These are phyloP conservation scores for Penicillium dipodomyicola DNA, from an alignment of 495 filamentous ascomycete species.

Conservation along the genomic window DNA sequence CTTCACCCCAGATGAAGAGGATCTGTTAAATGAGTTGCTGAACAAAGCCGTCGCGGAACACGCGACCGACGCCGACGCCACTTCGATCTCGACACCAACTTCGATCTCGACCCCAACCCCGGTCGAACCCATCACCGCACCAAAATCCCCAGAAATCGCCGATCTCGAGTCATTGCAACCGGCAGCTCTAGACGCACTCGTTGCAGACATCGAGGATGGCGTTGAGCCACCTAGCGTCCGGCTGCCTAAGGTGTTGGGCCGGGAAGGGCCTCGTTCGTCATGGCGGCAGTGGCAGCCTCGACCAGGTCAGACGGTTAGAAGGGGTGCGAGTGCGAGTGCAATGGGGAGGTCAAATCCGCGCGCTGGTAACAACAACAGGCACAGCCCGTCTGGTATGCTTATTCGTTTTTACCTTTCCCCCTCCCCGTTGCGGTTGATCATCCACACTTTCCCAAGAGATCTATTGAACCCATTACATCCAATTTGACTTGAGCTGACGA, in stretches of 20 bases:
- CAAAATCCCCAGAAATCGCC: constrained; percentile 5
- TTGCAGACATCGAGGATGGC: constrained; percentile 41
- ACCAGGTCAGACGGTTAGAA: constrained; percentile 8
- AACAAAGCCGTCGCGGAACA: constrained; percentile 31
- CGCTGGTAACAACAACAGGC: constrained; percentile 34
- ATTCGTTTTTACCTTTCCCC: background rate
- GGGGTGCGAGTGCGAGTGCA: constrained; percentile 8
- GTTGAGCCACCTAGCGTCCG: constrained; percentile 31
- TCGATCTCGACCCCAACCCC: constrained; percentile 9
- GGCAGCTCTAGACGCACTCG: constrained; percentile 10
- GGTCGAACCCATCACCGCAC: constrained; percentile 12
- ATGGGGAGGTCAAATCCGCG: constrained; percentile 24
- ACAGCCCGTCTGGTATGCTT: constrained; percentile 36
- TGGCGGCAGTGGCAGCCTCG: constrained; percentile 32
- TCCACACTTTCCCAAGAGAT: constrained; percentile 3
- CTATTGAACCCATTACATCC: background rate
- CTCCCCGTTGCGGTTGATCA: background rate
- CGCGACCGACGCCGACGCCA: constrained; percentile 26
- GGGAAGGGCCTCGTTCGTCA: constrained; percentile 35
- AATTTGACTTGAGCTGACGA: constrained; percentile 43
- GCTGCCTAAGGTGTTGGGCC: constrained; percentile 44
- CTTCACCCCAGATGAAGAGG: constrained; percentile 62
- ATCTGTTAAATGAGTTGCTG: constrained; percentile 48
- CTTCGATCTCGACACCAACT: constrained; percentile 15
- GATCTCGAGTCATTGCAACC: constrained; percentile 16